Percentiles rank a stretch among this genome's conserved stretches.
These are phyloP conservation scores for Solanum hybrid DNA, from an alignment of 305 asterid genomes.

Conservation along the genomic window DNA sequence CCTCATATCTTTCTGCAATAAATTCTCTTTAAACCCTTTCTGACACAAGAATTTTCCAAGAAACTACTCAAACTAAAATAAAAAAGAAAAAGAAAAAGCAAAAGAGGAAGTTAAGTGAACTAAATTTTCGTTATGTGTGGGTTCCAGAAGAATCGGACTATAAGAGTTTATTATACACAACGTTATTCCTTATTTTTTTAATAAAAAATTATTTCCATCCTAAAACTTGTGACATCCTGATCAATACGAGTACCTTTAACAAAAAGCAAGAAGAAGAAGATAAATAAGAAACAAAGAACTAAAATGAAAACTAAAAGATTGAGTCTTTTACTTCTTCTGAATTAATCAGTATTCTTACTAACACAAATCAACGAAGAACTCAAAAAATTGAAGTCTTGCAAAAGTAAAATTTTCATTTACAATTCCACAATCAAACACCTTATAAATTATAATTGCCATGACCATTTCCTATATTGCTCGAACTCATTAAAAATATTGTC, in stretches of 20 bases:
- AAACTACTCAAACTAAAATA: neutral
- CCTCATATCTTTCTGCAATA: neutral
- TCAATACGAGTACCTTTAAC: neutral
- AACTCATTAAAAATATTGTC: neutral
- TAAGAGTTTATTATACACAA: neutral
- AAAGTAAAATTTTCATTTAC: neutral
- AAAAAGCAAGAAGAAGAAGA: neutral
- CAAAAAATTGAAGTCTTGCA: neutral
- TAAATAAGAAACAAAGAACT: neutral
- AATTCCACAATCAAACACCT: neutral
- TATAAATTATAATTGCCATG: neutral
- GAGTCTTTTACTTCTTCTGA: neutral
- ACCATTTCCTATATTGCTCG: neutral
- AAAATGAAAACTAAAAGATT: neutral
- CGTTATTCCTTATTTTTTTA: too few relatives aligned
- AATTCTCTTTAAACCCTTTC: neutral
- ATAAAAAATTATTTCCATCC: too few relatives aligned
- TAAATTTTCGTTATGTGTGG: too few relatives aligned
- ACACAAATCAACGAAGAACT: conserved; percentile 55
- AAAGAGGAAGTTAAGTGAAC: too few relatives aligned
- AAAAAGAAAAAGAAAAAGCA: neutral
- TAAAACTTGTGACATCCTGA: neutral
- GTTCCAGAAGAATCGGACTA: too few relatives aligned
- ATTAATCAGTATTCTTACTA: neutral
- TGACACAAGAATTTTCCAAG: conserved; percentile 1